Conservation (phyloP, 164 flowering plant genomes). For the Annona squamosa region DNA sequence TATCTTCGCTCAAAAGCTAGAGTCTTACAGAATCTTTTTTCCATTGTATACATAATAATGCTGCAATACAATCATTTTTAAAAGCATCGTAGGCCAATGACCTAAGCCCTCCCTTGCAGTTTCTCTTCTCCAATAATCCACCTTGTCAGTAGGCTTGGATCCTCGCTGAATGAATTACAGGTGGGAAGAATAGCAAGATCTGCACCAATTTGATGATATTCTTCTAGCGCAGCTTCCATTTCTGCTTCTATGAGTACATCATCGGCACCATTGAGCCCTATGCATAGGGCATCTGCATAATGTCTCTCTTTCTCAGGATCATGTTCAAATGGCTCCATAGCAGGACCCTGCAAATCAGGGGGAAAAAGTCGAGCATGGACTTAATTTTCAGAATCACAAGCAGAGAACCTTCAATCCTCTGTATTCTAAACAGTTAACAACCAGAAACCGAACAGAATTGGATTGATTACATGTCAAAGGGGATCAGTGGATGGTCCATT, state of each 20-base stretch:
- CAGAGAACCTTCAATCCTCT: too few species aligned
- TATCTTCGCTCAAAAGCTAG: too few species aligned
- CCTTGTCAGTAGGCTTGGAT: slow-evolving; percentile 67
- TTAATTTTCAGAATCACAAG: too few species aligned
- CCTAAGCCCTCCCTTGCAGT: slow-evolving; percentile 15
- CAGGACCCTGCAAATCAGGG: slow-evolving; percentile 46
- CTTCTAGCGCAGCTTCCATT: slow-evolving; percentile 66
- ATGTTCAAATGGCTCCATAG: slow-evolving; percentile 56
- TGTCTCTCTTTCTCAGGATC: slow-evolving; percentile 68
- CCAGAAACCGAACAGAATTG: too few species aligned
- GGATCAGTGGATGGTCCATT: too few species aligned
- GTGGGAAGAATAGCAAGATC: slow-evolving; percentile 63
- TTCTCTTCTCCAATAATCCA: slow-evolving; percentile 73
- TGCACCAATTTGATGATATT: slow-evolving; percentile 52
- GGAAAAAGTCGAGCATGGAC: too few species aligned
- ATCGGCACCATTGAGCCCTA: slow-evolving; percentile 37
- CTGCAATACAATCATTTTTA: background rate
- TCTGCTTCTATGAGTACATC: slow-evolving; percentile 48
- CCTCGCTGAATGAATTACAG: slow-evolving; percentile 50
- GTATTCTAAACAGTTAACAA: too few species aligned
- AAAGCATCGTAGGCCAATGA: background rate
- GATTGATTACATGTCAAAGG: too few species aligned
- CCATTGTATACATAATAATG: too few species aligned
- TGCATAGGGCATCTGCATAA: slow-evolving; percentile 48
- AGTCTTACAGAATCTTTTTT: too few species aligned